Evolutionary conservation across 306 rosid species (phyloP).

Genomic region (Biancaea sappan): DNA sequence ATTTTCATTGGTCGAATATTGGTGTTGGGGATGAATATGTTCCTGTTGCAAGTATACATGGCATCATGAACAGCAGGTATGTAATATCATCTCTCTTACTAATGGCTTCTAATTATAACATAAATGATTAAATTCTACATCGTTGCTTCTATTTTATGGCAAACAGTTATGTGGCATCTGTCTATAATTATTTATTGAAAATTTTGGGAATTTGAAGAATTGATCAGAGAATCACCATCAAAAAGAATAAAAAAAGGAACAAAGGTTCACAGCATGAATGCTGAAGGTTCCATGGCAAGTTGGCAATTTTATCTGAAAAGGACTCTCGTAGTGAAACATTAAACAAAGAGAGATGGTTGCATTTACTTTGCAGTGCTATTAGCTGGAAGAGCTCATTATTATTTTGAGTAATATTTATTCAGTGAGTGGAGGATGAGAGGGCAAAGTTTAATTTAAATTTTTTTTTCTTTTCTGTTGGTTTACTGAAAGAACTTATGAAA

Average conservation of each 20-base stretch:
- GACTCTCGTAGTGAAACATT: background rate
- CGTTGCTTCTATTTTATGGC: constrained; percentile 27
- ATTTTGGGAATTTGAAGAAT: background rate
- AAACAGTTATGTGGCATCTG: background rate
- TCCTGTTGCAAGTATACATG: constrained; percentile 83
- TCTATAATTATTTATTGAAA: background rate
- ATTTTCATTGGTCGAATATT: constrained; percentile 95
- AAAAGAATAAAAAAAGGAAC: background rate
- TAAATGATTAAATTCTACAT: no score
- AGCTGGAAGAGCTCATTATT: background rate
- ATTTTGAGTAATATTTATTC: background rate
- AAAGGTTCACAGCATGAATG: background rate
- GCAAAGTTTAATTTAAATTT: background rate
- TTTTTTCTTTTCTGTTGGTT: background rate
- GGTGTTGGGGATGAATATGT: constrained; percentile 74
- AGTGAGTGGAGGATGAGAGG: background rate
- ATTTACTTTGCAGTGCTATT: background rate
- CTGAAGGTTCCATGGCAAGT: background rate
- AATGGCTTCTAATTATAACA: background rate
- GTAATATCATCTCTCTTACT: constrained; percentile 21
- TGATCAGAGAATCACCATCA: background rate
- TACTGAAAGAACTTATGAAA: background rate
- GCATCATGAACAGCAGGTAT: constrained; percentile 79
- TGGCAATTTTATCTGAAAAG: background rate
- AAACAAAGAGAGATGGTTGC: background rate